Base-by-base conservation (phyloP, 2,329 filamentous ascomycete genomes). In the Clarireedia sp. region DNA sequence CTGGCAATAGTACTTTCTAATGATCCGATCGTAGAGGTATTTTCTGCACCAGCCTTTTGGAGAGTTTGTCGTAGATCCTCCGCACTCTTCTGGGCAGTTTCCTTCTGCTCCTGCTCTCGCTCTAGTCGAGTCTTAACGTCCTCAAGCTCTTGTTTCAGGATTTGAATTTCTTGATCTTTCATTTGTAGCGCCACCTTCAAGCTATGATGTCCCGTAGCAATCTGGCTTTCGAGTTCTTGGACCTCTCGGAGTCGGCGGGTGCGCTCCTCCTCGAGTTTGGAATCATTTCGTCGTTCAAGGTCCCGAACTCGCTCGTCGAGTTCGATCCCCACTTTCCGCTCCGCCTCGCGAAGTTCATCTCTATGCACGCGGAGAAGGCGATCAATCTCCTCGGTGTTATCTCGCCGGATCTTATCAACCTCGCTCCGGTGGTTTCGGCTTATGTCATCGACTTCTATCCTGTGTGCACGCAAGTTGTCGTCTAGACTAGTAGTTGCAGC, bases 1-100 rank as follows among this genome's bases (percentile, higher is more conserved):
- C 86, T 86, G 60, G 85, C 83, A 60, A 88, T 84, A 23, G 87
- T 83, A 37, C 83, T 85, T 62, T 96, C 89, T 10, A 96, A 75
- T 0, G 81, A 80, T 10, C 83, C 75, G 56, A 82, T 83, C 41
- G 82, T 81, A 8, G 77, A 76, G 3, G 81, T 78, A 7, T 81
- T 75, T 40, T 85, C 82, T 3, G 79, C 74, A 17, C 88, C 71
- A 38, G 73, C 80, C 29, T 71, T 74, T 64, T 57, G 70, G 62
- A 58, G 66, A 67, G 68, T 57, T 48, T 63, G 62, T 48, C 58
- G 64, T n/a, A 66, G 40, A 8, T 75, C 81, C 4, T 79, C 74
- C 24, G 89, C 70, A 49, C 73, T 79, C 16, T 68, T 73, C 64
- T 57, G 69, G 58, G 58, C 68, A 69, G 70, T 60, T 9, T 36